These are phyloP conservation scores for Pyrrhoderma lamaoense DNA, from an alignment of 1,284 basidiomycete genomes.

Conservation along the genomic window DNA sequence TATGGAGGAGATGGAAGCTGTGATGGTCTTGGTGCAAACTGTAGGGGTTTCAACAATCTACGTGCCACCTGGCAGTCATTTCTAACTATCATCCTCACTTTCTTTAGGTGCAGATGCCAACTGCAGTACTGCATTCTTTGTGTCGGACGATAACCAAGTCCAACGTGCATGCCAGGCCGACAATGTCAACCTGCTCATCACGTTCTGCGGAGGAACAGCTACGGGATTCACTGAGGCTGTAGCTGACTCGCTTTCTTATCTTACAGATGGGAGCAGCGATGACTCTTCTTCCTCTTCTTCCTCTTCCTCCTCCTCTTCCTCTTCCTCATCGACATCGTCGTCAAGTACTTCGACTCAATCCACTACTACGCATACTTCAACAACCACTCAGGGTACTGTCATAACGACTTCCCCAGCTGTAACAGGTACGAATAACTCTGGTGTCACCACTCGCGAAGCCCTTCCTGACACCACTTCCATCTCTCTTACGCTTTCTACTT, in stretches of 20 bases:
- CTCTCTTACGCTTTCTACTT: too few relatives aligned
- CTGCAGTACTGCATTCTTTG: constrained; percentile 35
- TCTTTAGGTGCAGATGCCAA: constrained; percentile 23
- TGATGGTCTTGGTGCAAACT: constrained; percentile 28
- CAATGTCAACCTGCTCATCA: constrained; percentile 22
- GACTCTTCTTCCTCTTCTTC: not conserved
- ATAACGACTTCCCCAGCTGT: not conserved
- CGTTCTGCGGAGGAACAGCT: constrained; percentile 13
- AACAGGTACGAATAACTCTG: too few relatives aligned
- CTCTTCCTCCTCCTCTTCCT: not conserved
- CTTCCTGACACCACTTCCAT: too few relatives aligned
- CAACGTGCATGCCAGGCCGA: constrained; percentile 31
- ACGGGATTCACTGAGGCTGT: constrained; percentile 14
- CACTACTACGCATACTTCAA: not conserved
- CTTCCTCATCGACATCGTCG: not conserved
- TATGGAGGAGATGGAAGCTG: constrained; percentile 20
- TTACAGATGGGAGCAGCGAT: not conserved
- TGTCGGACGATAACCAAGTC: constrained; percentile 32
- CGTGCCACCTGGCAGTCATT: too few relatives aligned
- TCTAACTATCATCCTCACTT: constrained; percentile 1
- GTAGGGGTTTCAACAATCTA: constrained; percentile 20
- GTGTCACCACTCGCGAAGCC: too few relatives aligned
- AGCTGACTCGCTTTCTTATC: not conserved
- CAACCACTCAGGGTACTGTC: not conserved
- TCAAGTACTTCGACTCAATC: not conserved